Conservation (phyloP, 2,329 filamentous ascomycete species). For the Talaromyces piceae region DNA sequence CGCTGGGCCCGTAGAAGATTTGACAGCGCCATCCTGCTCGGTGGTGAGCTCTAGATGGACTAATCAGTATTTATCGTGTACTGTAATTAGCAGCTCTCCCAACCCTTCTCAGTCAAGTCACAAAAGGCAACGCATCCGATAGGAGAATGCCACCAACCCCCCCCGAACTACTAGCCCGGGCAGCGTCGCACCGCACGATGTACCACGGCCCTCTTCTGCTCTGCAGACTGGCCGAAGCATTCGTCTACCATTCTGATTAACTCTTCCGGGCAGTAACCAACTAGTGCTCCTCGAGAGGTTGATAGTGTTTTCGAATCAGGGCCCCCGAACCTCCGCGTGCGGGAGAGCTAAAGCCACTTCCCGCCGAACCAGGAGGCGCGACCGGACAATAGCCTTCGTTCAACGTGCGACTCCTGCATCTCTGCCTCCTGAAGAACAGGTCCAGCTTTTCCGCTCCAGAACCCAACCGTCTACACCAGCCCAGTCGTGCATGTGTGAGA, state of each 20-base stretch:
- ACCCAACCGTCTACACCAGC: background rate
- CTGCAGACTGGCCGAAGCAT: no score
- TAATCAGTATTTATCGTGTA: background rate
- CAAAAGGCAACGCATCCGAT: background rate
- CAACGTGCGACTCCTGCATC: background rate
- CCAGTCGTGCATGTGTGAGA: no score
- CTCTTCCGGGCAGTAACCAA: no score
- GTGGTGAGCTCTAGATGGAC: no score
- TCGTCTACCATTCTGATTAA: no score
- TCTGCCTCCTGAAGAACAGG: background rate
- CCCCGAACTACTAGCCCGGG: background rate
- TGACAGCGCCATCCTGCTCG: no score
- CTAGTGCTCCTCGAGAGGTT: no score
- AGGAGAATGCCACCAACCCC: background rate
- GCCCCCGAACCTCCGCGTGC: background rate
- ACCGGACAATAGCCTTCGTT: background rate
- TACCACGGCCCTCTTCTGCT: no score
- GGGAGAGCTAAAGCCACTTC: background rate
- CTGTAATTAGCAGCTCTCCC: background rate
- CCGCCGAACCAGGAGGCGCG: conserved; percentile 1
- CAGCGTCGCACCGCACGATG: background rate
- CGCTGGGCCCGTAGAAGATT: no score
- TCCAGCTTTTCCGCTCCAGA: no score
- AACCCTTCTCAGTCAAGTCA: background rate
- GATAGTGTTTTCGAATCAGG: background rate